A percentile compares a stretch with the other conserved stretches of the same genome.
Evolutionary conservation across 306 rosid genomes (phyloP).

Genomic region (Styphnolobium japonicum): DNA sequence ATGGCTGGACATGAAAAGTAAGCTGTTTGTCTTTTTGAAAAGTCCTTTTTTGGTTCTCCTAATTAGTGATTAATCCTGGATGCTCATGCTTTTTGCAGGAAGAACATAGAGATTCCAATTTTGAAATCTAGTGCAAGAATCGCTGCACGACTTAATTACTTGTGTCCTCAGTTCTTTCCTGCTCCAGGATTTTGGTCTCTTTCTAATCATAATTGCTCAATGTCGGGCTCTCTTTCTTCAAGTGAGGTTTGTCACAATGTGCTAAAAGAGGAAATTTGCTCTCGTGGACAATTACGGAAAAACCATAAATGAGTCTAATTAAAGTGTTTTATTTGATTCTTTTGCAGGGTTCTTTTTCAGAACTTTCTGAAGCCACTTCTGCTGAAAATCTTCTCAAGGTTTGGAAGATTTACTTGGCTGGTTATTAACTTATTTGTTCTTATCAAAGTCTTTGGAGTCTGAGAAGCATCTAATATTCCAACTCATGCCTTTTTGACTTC

Average conservation of each 20-base stretch:
- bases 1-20: slow-evolving; percentile 93
- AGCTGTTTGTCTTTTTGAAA: slow-evolving; percentile 11
- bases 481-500: neutral
- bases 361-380: slow-evolving; percentile 44
- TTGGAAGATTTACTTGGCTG: slow-evolving; percentile 29
- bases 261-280: slow-evolving; percentile 15
- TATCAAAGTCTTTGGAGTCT: slow-evolving; percentile 11
- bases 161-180: slow-evolving; percentile 94
- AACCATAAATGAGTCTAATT: slow-evolving; percentile 5
- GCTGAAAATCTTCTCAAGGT: slow-evolving; percentile 97
- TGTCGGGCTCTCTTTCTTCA: slow-evolving; percentile 43
- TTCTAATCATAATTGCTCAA: slow-evolving; percentile 39
- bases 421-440: slow-evolving; percentile 18
- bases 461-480: neutral
- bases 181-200: slow-evolving; percentile 82
- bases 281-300: slow-evolving; percentile 10
- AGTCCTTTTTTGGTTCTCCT: slow-evolving; percentile 12
- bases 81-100: slow-evolving; percentile 51
- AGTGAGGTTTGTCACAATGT: slow-evolving; percentile 70
- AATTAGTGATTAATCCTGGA: slow-evolving; percentile 14
- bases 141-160: slow-evolving; percentile 72
- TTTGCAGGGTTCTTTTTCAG: slow-evolving; percentile 56
- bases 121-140: slow-evolving; percentile 83
- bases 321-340: slow-evolving; percentile 21
- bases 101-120: slow-evolving; percentile 78